These are phyloP conservation scores for Candida chilensis DNA, from an alignment of 805 yeast species.

Conservation along the genomic window DNA sequence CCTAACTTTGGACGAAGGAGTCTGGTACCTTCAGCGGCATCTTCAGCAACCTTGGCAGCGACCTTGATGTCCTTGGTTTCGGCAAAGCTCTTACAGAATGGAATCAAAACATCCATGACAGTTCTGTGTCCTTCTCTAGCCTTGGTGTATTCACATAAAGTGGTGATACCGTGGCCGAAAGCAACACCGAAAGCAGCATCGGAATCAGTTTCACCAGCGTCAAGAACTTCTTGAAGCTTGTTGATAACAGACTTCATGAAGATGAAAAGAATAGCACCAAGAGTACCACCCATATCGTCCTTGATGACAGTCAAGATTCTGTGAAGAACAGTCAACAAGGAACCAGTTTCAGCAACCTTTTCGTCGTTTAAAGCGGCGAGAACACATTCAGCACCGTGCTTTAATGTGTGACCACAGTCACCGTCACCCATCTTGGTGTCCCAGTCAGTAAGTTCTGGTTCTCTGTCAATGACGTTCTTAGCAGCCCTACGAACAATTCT, in stretches of 20 bases:
- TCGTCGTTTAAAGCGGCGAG: constrained; percentile 10
- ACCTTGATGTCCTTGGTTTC: constrained; percentile 9
- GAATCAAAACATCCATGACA: constrained; percentile 28
- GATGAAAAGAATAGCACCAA: constrained; percentile 24
- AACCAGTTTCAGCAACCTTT: constrained; percentile 12
- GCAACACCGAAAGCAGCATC: constrained; percentile 11
- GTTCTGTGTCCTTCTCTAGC: constrained; percentile 28
- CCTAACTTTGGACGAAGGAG: constrained; percentile 22
- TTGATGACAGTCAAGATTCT: constrained; percentile 15
- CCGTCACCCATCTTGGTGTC: constrained; percentile 36
- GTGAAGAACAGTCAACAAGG: constrained; percentile 12
- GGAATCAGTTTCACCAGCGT: constrained; percentile 1
- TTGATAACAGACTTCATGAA: constrained; percentile 15
- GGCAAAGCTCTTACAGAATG: constrained; percentile 15
- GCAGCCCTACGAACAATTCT: constrained; percentile 13
- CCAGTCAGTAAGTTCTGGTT: constrained; percentile 26
- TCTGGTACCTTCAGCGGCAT: constrained; percentile 24
- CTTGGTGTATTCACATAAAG: constrained; percentile 19
- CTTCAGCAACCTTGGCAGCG: constrained; percentile 15
- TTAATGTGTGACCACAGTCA: constrained; percentile 29
- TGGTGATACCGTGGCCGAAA: constrained; percentile 13
- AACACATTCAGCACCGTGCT: constrained; percentile 19
- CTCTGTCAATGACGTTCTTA: constrained; percentile 15
- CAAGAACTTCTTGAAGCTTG: constrained; percentile 7
- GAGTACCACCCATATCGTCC: constrained; percentile 28